Base-by-base conservation (phyloP, 805 yeast genomes). In the Isabelozyma heimii region DNA sequence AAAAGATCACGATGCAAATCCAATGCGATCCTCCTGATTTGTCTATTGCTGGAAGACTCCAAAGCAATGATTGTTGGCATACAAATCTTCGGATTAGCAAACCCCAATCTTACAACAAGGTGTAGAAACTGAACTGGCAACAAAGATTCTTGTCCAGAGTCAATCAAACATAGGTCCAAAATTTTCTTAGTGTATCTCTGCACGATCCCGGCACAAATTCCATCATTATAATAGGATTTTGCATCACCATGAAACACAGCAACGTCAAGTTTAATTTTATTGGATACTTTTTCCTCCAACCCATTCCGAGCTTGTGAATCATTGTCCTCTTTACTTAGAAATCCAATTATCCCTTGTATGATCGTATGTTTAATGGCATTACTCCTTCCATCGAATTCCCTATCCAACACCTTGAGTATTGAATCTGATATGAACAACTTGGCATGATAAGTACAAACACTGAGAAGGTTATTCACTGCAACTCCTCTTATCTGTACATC, bases 1-100 rank as follows among this genome's bases (percentile, higher is more conserved):
- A 78, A 81, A 3, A 89, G 57, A 8, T 76, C 80, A 16, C 61
- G 59, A 55, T 87, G 87, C 47, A 87, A 66, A 0, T 72, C 74
- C 0, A 70, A 49, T 0, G 91, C 89, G 9, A 76, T 65, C 2
- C 61, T 61, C 30, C 77, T 70, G 14, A 87, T 72, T 9, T 64
- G 59, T 3, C 59, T 61, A 14, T 70, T 65, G 1, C 70, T 65
- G 0, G 89, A 81, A 0, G 87, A 73, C 49, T 84, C 83, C 35
- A 90, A 67, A 0, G 92, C 92, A 48, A 89, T 76, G 0, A 88
- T 73, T 0, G 91, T 84, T 0, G 91, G 80, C 5, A 85, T 78
- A 57, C 89, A 81, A 4, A 79, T 57, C 48, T 87, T 77, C 1
- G 97, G 97, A 58, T 86, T 88, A 0, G 87, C 85, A 63, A 81